Base-by-base conservation (phyloP, 140 eudicot genomes). In the Stevia rebaudiana region DNA sequence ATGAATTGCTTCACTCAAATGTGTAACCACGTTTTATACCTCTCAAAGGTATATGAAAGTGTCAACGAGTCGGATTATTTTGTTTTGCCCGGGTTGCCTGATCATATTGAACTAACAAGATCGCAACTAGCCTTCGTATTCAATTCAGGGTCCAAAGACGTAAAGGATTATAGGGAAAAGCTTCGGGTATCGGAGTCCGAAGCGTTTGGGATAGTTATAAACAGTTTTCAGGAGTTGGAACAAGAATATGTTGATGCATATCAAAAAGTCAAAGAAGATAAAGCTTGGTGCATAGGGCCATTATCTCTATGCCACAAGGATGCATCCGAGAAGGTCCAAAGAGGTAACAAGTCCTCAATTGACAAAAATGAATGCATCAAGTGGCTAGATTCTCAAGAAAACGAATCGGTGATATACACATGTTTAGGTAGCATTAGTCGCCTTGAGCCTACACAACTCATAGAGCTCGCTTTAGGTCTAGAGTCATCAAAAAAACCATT, bases 211-310 rank as follows among this genome's bases (percentile, higher is more conserved):
- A 62, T 80, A 1, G 63, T 80, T 33, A 19, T 80, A 8, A 80
- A 80, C 65, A 75, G 85, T 48, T 76, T 75, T 22, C 11, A 49
- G 23, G 81, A 80, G 75, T 67, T 80, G 66, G 85, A 80, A 48
- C 37, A 65, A 28, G 63, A n/a, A 52, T 80, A 80, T 48, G 76
- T 61, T 6, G 36, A 71, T 44, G 79, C 59, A 42, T 80, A 51
- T 67, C 19, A 67, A 49, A 71, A 61, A 47, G 41, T 71, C 3
- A 71, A 31, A 28, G 11, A 11, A 16, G 75, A 40, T 48, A 80
- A 67, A 67, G 81, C 30, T 48, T 80, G 85, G 85, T 80, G 85
- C 21, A 49, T 80, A 7, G 85, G 85, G 23, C 85, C 85, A 16
- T 61, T 71, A n/a, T 80, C 81, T 1, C 40, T 71, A 22, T 75